Base-by-base conservation (phyloP, 179 eudicot species). In the Vitellaria paradoxa region DNA sequence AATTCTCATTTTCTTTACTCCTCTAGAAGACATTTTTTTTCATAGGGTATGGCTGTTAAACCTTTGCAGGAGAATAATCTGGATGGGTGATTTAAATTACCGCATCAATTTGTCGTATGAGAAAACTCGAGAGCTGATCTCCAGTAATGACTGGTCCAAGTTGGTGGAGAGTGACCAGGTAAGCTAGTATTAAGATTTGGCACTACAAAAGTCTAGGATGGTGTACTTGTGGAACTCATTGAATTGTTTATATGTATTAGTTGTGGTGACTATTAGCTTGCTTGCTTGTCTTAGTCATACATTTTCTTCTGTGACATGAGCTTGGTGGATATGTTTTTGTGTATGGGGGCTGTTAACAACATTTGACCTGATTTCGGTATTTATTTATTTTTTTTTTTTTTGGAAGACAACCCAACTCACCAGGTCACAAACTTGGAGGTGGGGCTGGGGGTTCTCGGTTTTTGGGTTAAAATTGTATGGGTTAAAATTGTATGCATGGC, bases 31-130 rank as follows among this genome's bases (percentile, higher is more conserved):
- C 20, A 13, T 21, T 50, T 72, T 50, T 72, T 20, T 2, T 67
- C 7, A 11, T 42, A 42, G 3, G 45, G 45, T 61, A 50, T 57
- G 6, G 11, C 24, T 72, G 56, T 67, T 75, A 7, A 49, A 40
- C 30, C 60, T 75, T 74, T 78, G 70, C 92, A 96, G 99, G 82
- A 86, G 86, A 87, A 91, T 96, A 76, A 86, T 96, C 68, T 96
- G 99, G 99, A 87, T 96, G 47, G 99, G 99, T 46, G 99, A 96
- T 87, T 87, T 96, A 77, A 96, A 96, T 82, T 96, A 96, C 80
- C 96, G 99, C 59, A 83, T 96, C 86, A 89, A 88, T 85, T 76
- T 92, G 81, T 74, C 99, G 69, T 93, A 90, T 89, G 96, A 92
- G 30, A 88, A 83, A 76, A 89, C 99, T 11, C 82, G 89, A 77